Base-by-base conservation (phyloP, 257 asterid genomes). In the Forsythia suspensa region DNA sequence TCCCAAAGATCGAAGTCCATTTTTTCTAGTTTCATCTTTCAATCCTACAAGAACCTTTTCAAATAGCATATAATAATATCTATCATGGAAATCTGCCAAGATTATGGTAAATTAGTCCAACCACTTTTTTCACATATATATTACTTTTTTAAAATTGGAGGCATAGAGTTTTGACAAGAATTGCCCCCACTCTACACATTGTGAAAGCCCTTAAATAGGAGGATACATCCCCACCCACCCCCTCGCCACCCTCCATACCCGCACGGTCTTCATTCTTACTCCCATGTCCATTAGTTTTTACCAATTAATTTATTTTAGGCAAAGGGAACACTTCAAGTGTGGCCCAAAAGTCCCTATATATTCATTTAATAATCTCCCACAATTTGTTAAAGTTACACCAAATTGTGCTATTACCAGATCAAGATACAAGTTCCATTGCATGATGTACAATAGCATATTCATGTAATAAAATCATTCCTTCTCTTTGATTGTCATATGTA, bases 401-500 rank as follows among this genome's bases (percentile, higher is more conserved):
- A 73, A 73, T 29, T 8, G 24, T 51, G 5, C 55, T 18, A 37
- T 70, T 15, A 39, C 73, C 76, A 46, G 20, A 44, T 70, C 55
- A 73, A 34, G 34, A 82, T 84, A 81, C 86, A 82, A 78, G 41
- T 57, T 42, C 1, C 8, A 6, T 0, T 18, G 81, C 81, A 16
- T 6, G 6, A 42, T 6, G 85, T 82, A 80, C 85, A 12, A 46
- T 46, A 44, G 4, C 57, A 4, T 48, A 3, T 4, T 48, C n/a
- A 4, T 48, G 57, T 44, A 48, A 48, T 13, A 76, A 59, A 76
- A 52, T 72, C 55, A 74, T 52, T 57, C 66, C 69, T 73, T 79
- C 80, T 78, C 76, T 77, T 77, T 82, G 86, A 81, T 41, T 68
- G 85, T 87, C 80, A 86, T 85, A 89, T 84, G 82, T 79, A 80